Conservation (phyloP, 345 rosid species). For the Corchorus olitorius region DNA sequence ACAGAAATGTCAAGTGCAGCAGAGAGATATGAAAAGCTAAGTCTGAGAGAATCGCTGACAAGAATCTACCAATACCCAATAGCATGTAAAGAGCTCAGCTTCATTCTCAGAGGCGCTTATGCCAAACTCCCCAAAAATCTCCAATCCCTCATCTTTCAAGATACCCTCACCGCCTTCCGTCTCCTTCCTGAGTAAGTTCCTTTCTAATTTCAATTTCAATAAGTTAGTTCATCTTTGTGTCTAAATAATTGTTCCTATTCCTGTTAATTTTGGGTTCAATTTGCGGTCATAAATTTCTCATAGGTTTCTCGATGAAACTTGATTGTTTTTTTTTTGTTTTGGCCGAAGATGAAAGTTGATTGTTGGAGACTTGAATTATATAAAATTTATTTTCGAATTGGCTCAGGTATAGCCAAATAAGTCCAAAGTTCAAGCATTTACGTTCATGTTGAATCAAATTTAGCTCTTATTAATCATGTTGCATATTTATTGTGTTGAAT, state of each 20-base stretch:
- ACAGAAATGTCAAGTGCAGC: slow-evolving; percentile 43
- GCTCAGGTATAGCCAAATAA: no score
- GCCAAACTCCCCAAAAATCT: slow-evolving; percentile 54
- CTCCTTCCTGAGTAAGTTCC: slow-evolving; percentile 66
- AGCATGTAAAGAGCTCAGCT: slow-evolving; percentile 72
- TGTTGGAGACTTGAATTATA: slow-evolving; percentile 12
- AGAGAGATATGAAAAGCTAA: slow-evolving; percentile 60
- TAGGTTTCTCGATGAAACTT: neutral
- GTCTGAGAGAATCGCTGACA: slow-evolving; percentile 45
- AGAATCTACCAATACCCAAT: slow-evolving; percentile 54
- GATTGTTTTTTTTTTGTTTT: no score
- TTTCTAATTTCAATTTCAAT: neutral
- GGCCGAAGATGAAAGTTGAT: no score
- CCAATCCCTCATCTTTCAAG: slow-evolving; percentile 62
- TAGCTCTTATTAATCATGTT: neutral
- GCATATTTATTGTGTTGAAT: neutral
- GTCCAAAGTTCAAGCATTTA: neutral
- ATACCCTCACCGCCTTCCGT: slow-evolving; percentile 73
- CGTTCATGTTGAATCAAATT: neutral
- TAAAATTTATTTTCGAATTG: no score
- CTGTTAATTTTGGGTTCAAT: neutral
- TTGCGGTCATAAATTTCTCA: neutral
- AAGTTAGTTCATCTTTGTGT: neutral
- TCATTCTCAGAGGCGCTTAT: slow-evolving; percentile 52
- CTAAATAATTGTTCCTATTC: neutral